A percentile compares a stretch with the other conserved stretches of the same genome.
Evolutionary conservation across 441 rosid species (phyloP).

Genomic region (Metrosideros polymorpha): DNA sequence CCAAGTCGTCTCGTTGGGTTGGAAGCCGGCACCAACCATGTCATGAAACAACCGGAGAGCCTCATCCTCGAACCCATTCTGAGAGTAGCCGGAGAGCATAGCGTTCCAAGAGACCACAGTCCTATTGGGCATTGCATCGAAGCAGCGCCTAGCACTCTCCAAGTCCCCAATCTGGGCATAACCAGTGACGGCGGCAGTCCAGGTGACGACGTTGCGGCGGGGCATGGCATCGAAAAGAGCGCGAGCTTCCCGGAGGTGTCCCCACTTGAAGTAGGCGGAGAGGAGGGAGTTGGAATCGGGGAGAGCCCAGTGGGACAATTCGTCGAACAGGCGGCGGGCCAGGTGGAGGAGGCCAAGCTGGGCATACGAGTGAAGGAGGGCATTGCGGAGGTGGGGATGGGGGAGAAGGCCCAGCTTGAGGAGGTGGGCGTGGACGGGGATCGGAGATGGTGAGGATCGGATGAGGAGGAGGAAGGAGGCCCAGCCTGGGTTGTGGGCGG

Average conservation of each 20-base stretch:
- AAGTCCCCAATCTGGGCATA: conserved; percentile 24
- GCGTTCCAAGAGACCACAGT: conserved; percentile 37
- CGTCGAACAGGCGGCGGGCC: conserved; percentile 33
- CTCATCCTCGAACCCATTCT: conserved; percentile 17
- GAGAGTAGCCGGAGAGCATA: conserved; percentile 33
- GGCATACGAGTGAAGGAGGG: conserved; percentile 14
- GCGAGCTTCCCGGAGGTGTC: conserved; percentile 17
- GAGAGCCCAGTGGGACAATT: conserved; percentile 18
- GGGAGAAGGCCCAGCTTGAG: conserved; percentile 20
- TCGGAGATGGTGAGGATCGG: neutral
- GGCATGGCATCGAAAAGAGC: conserved; percentile 21
- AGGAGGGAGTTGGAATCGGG: conserved; percentile 39
- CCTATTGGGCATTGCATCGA: conserved; percentile 21
- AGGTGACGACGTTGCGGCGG: conserved; percentile 34
- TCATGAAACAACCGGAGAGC: conserved; percentile 17
- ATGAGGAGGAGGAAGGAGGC: neutral
- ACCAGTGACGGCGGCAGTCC: conserved; percentile 33
- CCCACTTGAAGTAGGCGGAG: conserved; percentile 34
- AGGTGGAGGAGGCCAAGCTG: conserved; percentile 8
- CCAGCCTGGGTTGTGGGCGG: neutral
- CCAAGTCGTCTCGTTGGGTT: conserved; percentile 32
- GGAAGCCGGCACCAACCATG: conserved; percentile 20
- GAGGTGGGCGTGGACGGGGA: conserved; percentile 22
- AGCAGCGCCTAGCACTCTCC: conserved; percentile 19
- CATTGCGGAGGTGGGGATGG: conserved; percentile 17